Evolutionary conservation across 78 protist genomes (phyloP).

Genomic region (Dictyostelium brefeldianum): DNA sequence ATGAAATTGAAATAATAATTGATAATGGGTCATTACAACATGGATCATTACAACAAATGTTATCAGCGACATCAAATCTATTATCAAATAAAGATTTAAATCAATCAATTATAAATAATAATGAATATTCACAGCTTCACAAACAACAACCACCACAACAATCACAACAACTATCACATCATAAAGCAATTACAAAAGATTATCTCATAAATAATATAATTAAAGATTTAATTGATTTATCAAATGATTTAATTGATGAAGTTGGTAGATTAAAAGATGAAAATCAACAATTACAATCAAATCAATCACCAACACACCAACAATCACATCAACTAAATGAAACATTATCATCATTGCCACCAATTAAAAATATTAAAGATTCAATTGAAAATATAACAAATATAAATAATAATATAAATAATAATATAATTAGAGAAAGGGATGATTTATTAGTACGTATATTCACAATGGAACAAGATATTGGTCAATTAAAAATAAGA

Average conservation of each 20-base stretch:
- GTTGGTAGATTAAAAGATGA: constrained; percentile 18
- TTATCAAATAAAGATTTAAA: neutral
- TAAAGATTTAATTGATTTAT: constrained; percentile 9
- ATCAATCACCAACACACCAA: neutral
- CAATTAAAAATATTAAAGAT: constrained; percentile 15
- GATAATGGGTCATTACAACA: neutral
- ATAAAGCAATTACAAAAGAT: neutral
- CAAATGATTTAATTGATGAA: constrained; percentile 9
- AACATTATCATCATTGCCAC: neutral
- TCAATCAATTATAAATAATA: neutral
- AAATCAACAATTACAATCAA: neutral
- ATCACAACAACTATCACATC: neutral
- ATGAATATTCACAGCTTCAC: neutral
- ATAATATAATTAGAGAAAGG: neutral
- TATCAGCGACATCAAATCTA: neutral
- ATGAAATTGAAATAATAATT: neutral
- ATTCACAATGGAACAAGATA: constrained; percentile 2
- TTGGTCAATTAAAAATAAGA: neutral
- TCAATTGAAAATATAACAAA: constrained; percentile 1
- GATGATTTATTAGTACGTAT: neutral
- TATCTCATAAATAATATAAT: constrained; percentile 3
- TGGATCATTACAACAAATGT: constrained; percentile 1
- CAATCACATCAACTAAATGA: neutral
- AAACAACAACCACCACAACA: too few species aligned
- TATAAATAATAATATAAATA: constrained; percentile 5